These are phyloP conservation scores for Alternaria incomplexa DNA, from an alignment of 2,329 filamentous ascomycete species.

Conservation along the genomic window DNA sequence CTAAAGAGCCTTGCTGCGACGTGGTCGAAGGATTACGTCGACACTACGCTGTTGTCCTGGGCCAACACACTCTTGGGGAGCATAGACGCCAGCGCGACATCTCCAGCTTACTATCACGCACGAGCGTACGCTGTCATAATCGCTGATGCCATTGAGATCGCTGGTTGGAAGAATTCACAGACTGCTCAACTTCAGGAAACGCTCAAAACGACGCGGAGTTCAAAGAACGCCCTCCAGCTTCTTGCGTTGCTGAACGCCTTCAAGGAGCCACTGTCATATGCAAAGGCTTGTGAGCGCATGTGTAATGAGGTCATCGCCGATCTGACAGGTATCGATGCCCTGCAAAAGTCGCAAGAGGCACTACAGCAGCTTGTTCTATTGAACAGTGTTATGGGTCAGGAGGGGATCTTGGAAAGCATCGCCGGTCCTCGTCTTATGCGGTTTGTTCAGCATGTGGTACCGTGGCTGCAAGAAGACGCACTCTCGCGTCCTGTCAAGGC, in stretches of 20 bases:
- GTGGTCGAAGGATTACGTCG: constrained; percentile 19
- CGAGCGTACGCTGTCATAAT: constrained; percentile 48
- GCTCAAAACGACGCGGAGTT: constrained; percentile 39
- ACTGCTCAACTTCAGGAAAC: constrained; percentile 45
- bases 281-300: constrained; percentile 56
- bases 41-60: constrained; percentile 33
- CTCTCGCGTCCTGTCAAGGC: constrained; percentile 60
- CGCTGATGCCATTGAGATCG: constrained; percentile 50
- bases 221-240: constrained; percentile 54
- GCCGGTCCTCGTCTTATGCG: constrained; percentile 76
- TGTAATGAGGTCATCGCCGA: constrained; percentile 68
- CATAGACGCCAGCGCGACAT: constrained; percentile 25
- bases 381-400: constrained; percentile 61
- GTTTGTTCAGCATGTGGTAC: constrained; percentile 77
- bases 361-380: constrained; percentile 60
- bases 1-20: constrained; percentile 28
- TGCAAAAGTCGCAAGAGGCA: constrained; percentile 51
- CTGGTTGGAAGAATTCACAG: constrained; percentile 48
- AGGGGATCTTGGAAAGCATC: constrained; percentile 56
- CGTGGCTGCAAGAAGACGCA: constrained; percentile 67
- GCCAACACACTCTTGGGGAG: constrained; percentile 31
- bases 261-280: constrained; percentile 56
- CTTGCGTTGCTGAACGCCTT: constrained; percentile 57
- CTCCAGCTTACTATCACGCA: constrained; percentile 51
- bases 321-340: constrained; percentile 60